Evolutionary conservation across 2,329 filamentous ascomycete genomes (phyloP).

Genomic region (Exophiala viscosa): DNA sequence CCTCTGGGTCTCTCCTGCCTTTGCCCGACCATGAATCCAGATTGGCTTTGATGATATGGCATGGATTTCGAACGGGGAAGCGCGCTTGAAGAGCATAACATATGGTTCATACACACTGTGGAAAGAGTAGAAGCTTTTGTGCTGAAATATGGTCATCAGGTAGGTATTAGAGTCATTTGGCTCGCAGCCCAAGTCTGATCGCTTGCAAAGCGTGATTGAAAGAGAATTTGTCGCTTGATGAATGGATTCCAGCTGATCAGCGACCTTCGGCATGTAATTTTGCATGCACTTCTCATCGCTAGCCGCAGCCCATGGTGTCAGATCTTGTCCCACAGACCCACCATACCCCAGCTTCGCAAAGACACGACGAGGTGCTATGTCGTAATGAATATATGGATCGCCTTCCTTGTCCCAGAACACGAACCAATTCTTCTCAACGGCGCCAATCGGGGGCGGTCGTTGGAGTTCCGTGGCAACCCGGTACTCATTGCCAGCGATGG

Average conservation of each 20-base stretch:
- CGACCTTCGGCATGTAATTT: conserved; percentile 44
- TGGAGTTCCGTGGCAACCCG: conserved; percentile 37
- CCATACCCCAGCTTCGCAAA: conserved; percentile 47
- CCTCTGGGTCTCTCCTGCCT: conserved; percentile 7
- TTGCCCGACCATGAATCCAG: conserved; percentile 53
- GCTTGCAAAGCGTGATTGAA: conserved; percentile 52
- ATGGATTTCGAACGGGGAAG: conserved; percentile 21
- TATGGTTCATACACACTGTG: conserved; percentile 36
- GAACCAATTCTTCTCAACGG: conserved; percentile 61
- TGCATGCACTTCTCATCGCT: conserved; percentile 47
- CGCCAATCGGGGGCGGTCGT: conserved; percentile 44
- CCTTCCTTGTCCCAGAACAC: conserved; percentile 54
- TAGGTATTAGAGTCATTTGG: conserved; percentile 50
- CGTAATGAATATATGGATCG: conserved; percentile 52
- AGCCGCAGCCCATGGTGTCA: conserved; percentile 38
- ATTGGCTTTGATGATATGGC: conserved; percentile 39
- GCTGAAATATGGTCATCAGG: conserved; percentile 54
- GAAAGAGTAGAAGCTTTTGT: conserved; percentile 49
- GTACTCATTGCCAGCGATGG: conserved; percentile 42
- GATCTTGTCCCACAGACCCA: conserved; percentile 48
- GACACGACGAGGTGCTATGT: conserved; percentile 47
- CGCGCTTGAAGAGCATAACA: conserved; percentile 23
- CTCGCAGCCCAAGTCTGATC: conserved; percentile 44
- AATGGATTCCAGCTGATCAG: conserved; percentile 43
- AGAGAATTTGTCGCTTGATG: conserved; percentile 61